A percentile compares a stretch with the other conserved stretches of the same genome.
Conservation (phyloP, 257 asterid genomes). For the Vinca minor region DNA sequence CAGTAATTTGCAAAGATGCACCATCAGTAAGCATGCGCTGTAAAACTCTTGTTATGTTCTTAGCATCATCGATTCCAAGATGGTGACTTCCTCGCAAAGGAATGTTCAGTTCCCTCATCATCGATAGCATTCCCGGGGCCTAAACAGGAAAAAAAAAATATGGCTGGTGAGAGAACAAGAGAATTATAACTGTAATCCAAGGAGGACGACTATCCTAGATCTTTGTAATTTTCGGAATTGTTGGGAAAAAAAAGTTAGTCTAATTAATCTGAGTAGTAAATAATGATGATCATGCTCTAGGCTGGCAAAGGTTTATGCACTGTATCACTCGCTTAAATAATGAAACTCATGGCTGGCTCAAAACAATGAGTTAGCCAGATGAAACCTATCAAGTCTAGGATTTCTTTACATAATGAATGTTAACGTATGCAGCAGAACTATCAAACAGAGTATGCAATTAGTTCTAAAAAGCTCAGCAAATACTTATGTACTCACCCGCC, state of each 20-base stretch:
- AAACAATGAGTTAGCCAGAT: neutral
- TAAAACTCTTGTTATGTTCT: conserved; percentile 68
- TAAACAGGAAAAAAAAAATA: conserved; percentile 9
- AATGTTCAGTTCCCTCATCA: conserved; percentile 74
- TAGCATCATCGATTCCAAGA: conserved; percentile 85
- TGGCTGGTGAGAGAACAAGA: neutral
- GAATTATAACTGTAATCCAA: neutral
- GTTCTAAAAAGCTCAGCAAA: neutral
- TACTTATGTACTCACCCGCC: conserved; percentile 45
- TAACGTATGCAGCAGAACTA: neutral
- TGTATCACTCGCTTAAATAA: neutral
- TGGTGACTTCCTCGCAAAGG: conserved; percentile 71
- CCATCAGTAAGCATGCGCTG: conserved; percentile 71
- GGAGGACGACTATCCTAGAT: neutral
- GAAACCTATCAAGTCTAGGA: neutral
- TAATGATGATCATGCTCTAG: neutral
- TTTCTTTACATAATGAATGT: neutral
- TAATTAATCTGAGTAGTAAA: neutral
- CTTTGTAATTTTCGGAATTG: neutral
- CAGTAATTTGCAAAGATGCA: conserved; percentile 78
- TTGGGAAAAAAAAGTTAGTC: neutral
- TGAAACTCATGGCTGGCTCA: neutral
- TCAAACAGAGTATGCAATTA: neutral
- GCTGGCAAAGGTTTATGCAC: neutral
- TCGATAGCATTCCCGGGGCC: conserved; percentile 87